Percentiles rank a stretch among this genome's conserved stretches.
phyloP scores from a whole-genome alignment of 2,329 filamentous ascomycete species.

The Xylaria sp. region DNA sequence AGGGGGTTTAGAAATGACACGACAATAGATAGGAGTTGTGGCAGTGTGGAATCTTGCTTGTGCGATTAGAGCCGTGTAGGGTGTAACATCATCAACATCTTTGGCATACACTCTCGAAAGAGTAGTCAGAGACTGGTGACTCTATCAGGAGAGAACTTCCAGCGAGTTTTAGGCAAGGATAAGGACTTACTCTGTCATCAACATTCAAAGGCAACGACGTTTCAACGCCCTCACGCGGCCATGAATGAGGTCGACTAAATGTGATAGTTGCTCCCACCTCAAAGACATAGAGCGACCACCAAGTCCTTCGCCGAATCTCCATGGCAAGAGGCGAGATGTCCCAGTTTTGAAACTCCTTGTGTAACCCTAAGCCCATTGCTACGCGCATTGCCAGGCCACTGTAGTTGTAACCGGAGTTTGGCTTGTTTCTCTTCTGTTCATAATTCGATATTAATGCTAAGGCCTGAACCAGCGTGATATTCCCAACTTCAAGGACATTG shows the following conservation, averaged over 20 bases:
- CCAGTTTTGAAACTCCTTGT: conserved; percentile 54
- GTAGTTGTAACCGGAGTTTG: conserved; percentile 62
- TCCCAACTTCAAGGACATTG: conserved; percentile 47
- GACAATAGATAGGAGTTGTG: conserved; percentile 13
- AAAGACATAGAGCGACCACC: conserved; percentile 56
- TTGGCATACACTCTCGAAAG: conserved; percentile 16
- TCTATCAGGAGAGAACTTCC: neutral
- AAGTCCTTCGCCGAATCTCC: conserved; percentile 52
- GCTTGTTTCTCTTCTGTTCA: conserved; percentile 59
- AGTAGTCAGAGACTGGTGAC: conserved; percentile 10
- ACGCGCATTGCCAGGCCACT: conserved; percentile 60
- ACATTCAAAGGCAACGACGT: conserved; percentile 19
- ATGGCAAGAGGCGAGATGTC: conserved; percentile 43
- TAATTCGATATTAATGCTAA: conserved; percentile 49
- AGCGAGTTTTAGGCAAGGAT: neutral
- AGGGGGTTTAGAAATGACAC: conserved; percentile 21
- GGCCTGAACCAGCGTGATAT: conserved; percentile 49
- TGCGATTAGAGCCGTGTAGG: conserved; percentile 19
- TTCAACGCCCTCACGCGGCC: conserved; percentile 21
- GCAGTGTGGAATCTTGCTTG: conserved; percentile 21
- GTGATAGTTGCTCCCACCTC: conserved; percentile 53
- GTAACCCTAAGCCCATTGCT: conserved; percentile 60
- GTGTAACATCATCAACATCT: conserved; percentile 10
- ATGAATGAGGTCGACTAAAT: conserved; percentile 40
- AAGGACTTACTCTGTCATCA: conserved; percentile 11